Conservation (phyloP, 768 basidiomycete species). For the Pleurotus tuber-regium region DNA sequence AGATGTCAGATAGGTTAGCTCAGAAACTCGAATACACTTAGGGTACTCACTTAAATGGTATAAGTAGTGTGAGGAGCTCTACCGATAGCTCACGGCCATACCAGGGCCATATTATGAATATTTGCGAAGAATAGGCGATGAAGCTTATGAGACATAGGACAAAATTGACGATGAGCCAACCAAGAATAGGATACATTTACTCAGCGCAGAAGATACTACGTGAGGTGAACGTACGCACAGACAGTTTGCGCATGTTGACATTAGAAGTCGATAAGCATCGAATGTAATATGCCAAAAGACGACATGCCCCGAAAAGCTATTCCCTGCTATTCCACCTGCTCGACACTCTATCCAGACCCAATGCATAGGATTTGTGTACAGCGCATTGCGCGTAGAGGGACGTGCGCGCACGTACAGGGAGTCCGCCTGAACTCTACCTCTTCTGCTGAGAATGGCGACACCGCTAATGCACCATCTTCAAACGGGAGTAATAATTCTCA, state of each 20-base stretch:
- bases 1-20: slow-evolving; percentile 12
- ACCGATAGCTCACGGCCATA: slow-evolving; percentile 74
- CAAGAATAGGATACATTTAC: slow-evolving; percentile 44
- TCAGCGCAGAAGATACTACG: background rate
- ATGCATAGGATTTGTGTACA: slow-evolving; percentile 5
- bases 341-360: background rate
- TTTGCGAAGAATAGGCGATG: slow-evolving; percentile 86
- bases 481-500: background rate
- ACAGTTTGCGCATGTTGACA: background rate
- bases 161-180: slow-evolving; percentile 62
- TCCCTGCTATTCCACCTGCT: no score
- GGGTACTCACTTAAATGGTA: slow-evolving; percentile 84
- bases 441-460: background rate
- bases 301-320: no score
- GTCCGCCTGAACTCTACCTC: slow-evolving; percentile 3
- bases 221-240: background rate
- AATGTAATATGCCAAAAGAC: background rate
- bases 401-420: background rate
- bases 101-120: slow-evolving; percentile 92
- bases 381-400: slow-evolving; percentile 2
- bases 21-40: background rate
- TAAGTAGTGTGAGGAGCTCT: slow-evolving; percentile 70
- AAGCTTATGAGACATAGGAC: slow-evolving; percentile 78
- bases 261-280: background rate
- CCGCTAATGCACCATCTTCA: background rate